Conservation (phyloP, 2,329 filamentous ascomycete species). For the Lojkania enalia region DNA sequence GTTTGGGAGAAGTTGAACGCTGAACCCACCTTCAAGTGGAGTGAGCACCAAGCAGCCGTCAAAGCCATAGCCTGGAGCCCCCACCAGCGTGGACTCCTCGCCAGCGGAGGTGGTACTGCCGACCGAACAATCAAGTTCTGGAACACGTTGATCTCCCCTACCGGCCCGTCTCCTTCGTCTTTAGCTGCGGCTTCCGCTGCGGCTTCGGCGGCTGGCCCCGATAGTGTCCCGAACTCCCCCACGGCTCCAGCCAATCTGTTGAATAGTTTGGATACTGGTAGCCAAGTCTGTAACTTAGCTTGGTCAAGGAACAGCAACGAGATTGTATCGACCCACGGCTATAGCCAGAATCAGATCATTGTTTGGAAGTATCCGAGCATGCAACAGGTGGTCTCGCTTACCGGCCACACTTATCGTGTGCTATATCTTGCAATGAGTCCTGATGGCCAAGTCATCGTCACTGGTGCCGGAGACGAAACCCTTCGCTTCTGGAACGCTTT, state of each 20-base stretch:
- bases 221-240: conserved; percentile 35
- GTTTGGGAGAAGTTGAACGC: conserved; percentile 98
- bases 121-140: conserved; percentile 98
- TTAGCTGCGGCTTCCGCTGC: conserved; percentile 44
- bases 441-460: conserved; percentile 90
- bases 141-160: conserved; percentile 82
- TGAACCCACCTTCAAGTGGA: conserved; percentile 89
- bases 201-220: conserved; percentile 35
- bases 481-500: conserved; percentile 97
- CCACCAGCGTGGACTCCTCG: conserved; percentile 90
- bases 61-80: conserved; percentile 99
- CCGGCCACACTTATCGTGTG: conserved; percentile 94
- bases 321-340: conserved; percentile 95
- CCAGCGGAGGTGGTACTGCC: conserved; percentile 92
- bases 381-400: conserved; percentile 93
- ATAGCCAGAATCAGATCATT: conserved; percentile 97
- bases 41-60: conserved; percentile 91
- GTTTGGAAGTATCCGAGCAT: conserved; percentile 99
- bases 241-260: conserved; percentile 50
- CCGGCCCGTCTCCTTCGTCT: conserved; percentile 45
- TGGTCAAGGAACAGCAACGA: conserved; percentile 99
- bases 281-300: conserved; percentile 96
- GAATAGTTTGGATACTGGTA: conserved; percentile 93
- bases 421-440: conserved; percentile 97
- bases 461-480: conserved; percentile 94